Percentiles rank a stretch among this genome's conserved stretches.
phyloP scores from a whole-genome alignment of 2,329 filamentous ascomycete genomes.

The Fusarium phyllophilum region DNA sequence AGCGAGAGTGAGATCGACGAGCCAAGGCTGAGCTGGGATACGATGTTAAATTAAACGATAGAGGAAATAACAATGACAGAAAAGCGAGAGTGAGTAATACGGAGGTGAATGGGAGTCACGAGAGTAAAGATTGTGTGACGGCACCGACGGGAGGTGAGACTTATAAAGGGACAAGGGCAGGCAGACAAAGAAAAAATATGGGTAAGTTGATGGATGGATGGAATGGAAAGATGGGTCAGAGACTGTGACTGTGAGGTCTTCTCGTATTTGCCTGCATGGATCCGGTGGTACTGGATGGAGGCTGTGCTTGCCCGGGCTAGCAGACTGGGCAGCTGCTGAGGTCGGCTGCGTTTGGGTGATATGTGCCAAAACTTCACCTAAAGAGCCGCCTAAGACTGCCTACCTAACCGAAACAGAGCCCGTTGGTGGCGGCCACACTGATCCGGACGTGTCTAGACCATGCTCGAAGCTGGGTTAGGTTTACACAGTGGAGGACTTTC shows the following conservation, averaged over 20 bases:
- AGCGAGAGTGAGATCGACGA: slow-evolving; percentile 32
- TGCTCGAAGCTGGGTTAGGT: slow-evolving; percentile 12
- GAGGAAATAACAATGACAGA: slow-evolving; percentile 1
- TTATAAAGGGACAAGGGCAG: slow-evolving; percentile 35
- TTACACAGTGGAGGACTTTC: not conserved
- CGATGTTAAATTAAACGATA: slow-evolving; percentile 15
- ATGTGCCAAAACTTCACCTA: not conserved
- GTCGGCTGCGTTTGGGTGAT: not conserved
- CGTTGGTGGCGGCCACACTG: not conserved
- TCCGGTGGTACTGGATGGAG: slow-evolving; percentile 5
- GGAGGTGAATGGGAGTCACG: slow-evolving; percentile 19
- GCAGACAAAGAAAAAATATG: slow-evolving; percentile 18
- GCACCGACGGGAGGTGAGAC: slow-evolving; percentile 12
- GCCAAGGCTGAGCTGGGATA: slow-evolving; percentile 7
- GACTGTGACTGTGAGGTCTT: slow-evolving; percentile 5
- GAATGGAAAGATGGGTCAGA: slow-evolving; percentile 25
- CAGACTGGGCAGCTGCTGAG: not conserved
- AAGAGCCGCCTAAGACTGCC: slow-evolving; percentile 8
- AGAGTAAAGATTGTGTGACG: slow-evolving; percentile 17
- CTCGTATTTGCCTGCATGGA: slow-evolving; percentile 28
- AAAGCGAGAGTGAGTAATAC: slow-evolving; percentile 25
- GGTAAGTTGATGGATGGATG: not conserved
- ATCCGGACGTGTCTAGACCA: slow-evolving; percentile 5
- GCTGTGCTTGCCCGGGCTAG: slow-evolving; percentile 3
- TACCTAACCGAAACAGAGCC: slow-evolving; percentile 11